Evolutionary conservation across 306 rosid species (phyloP), one percentile per base, ranked within the genome.

Genomic region (Citrullus amarus): DNA sequence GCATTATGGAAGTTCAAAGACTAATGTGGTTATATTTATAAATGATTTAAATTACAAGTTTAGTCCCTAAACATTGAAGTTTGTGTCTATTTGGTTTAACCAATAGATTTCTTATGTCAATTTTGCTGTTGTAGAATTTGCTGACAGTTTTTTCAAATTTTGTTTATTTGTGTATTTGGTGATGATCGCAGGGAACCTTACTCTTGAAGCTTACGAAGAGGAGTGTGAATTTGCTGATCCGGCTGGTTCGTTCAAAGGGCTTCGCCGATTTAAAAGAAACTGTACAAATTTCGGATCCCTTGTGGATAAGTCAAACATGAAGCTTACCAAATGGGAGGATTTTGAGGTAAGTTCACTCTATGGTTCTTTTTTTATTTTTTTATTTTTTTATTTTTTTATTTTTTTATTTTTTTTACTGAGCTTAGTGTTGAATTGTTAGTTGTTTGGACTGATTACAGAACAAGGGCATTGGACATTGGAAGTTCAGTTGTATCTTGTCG

Each of bases 181-280:
- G 25, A 81, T 71, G 43, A 22, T 65, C 83, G 6, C 18, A 94
- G 98, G 97, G 46, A 91, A 90, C 88, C 93, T 94, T 48, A 89
- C 96, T 53, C 85, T 90, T 58, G 88, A 90, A 81, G 96, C 97
- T 65, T 94, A 94, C 75, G 97, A 92, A 85, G 96, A 92, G 81
- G 85, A 89, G 28, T 92, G 98, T 77, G 97, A 92, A 81, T 94
- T 94, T 81, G 98, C 98, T 51, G 98, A 94, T 77, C 97, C 98
- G 8, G 98, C 98, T 9, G 94, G 96, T 25, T 94, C 97, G 59
- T 94, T 94, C 83, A 89, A 82, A 87, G 98, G 98, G 77, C 96
- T 94, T 80, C 91, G 69, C 32, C 94, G 97, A 68, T 94, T 94
- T 86, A 92, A 94, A 85, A 92, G 97, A 88, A 94, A 94, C 85